Percentiles rank a stretch among this genome's conserved stretches.
phyloP scores from a whole-genome alignment of 108 stramenopile species.

The Mayamaea pseudoterrestris region DNA sequence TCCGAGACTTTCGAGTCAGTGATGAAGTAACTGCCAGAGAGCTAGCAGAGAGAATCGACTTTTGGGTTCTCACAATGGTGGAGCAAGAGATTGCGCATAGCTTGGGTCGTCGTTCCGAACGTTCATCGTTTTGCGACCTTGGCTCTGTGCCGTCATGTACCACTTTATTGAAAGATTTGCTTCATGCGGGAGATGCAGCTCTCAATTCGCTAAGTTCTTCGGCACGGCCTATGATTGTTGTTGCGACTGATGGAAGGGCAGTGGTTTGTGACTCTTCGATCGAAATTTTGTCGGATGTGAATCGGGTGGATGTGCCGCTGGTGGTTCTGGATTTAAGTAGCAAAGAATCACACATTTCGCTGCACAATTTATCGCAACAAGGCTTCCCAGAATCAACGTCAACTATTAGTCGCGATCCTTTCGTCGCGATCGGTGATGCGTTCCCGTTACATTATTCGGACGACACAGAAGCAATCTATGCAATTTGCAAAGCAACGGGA shows the following conservation, averaged over 20 bases:
- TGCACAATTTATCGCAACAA: conserved; percentile 5
- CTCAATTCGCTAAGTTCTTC: conserved; percentile 48
- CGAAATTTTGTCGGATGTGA: conserved; percentile 35
- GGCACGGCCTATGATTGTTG: conserved; percentile 48
- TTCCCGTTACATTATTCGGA: conserved; percentile 53
- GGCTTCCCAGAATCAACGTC: not conserved
- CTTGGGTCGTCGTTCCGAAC: conserved; percentile 14
- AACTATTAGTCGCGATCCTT: conserved; percentile 22
- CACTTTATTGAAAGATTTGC: conserved; percentile 49
- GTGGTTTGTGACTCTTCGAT: conserved; percentile 52
- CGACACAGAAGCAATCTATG: conserved; percentile 40
- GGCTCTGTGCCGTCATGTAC: conserved; percentile 28
- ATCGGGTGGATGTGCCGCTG: conserved; percentile 53
- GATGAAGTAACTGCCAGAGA: conserved; percentile 36
- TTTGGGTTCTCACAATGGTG: conserved; percentile 57
- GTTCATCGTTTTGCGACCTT: conserved; percentile 7
- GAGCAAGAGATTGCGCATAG: conserved; percentile 59
- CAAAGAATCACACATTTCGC: too few relatives aligned
- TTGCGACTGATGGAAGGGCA: conserved; percentile 60
- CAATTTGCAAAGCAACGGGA: conserved; percentile 38
- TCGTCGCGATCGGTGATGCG: conserved; percentile 17
- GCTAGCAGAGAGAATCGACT: conserved; percentile 35
- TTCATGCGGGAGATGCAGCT: conserved; percentile 64
- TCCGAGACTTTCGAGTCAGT: conserved; percentile 53
- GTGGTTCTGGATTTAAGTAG: conserved; percentile 50